phyloP scores from a whole-genome alignment of 23 red algal genomes.

The Gracilaria caudata region DNA sequence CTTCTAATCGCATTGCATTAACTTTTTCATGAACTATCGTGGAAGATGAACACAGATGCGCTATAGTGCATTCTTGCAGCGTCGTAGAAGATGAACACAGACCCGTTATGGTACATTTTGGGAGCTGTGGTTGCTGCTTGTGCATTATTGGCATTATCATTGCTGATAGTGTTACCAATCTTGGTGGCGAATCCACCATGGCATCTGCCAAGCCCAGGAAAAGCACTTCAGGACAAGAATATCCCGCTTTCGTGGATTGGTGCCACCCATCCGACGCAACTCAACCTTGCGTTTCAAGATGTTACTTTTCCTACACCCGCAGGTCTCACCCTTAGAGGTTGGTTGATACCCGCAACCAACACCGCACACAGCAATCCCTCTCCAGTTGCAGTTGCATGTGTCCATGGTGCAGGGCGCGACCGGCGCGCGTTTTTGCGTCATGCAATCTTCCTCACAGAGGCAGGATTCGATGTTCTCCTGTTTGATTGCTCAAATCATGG shows the following conservation, averaged over 20 bases:
- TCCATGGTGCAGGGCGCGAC: slow-evolving; percentile 94
- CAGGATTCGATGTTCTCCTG: slow-evolving; percentile 80
- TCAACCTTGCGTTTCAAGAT: slow-evolving; percentile 3
- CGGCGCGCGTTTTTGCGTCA: slow-evolving; percentile 89
- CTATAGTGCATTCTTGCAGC: background rate
- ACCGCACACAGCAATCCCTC: background rate
- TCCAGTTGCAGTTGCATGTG: slow-evolving; percentile 57
- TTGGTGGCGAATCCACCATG: slow-evolving; percentile 20
- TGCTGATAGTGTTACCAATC: background rate
- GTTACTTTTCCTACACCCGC: slow-evolving; percentile 10
- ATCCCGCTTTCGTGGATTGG: slow-evolving; percentile 19
- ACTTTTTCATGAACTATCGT: background rate
- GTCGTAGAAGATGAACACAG: background rate
- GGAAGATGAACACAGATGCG: background rate
- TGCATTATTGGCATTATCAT: background rate
- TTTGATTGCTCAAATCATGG: slow-evolving; percentile 95
- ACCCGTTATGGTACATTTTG: background rate
- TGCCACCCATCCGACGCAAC: background rate
- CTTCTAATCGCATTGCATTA: background rate
- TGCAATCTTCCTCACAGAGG: slow-evolving; percentile 47
- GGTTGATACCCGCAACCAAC: background rate
- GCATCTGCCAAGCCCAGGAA: slow-evolving; percentile 30
- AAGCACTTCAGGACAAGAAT: background rate
- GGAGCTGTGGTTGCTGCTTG: background rate
- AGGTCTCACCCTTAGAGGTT: slow-evolving; percentile 12